Evolutionary conservation across 2,329 filamentous ascomycete species (phyloP), one percentile per base, ranked within the genome.

Genomic region (Piedraia hortae): DNA sequence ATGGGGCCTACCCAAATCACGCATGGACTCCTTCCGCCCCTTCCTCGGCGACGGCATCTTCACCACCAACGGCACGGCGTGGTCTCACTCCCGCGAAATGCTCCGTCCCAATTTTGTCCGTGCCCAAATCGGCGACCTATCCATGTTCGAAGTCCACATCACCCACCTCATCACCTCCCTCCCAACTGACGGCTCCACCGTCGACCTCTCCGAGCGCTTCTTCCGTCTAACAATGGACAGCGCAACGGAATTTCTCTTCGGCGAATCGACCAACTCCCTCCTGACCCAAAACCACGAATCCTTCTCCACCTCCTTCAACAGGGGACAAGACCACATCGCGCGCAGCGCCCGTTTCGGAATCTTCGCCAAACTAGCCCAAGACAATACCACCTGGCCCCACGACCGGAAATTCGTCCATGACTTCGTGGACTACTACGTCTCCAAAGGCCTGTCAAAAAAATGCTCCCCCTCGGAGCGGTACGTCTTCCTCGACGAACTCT

Each of bases 161-260:
- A 41, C 50, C 14, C 47, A 55, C 12, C 45, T 75, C 25, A 47
- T 72, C 12, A 46, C 50, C n/a, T 51, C 54, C 11, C 51, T 75
- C 5, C 62, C 63, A 0, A 38, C 38, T 0, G 45, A 59, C 26
- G 53, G 64, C 11, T 28, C 28, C 4, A 33, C 30, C 6, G 51
- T 71, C 6, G 59, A 72, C 31, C 44, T 72, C 13, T 59, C 62
- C 32, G 52, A 57, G 6, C 42, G 68, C 5, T 66, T 71, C 35
- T 70, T 70, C 34, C 53, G 56, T 16, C 16, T 70, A 35, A 69
- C 65, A 0, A 50, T 73, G 10, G 66, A 73, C 28, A 59, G 62
- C 0, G 62, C 65, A 0, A 72, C 65, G 0, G 62, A 67, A 20
- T 69, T 73, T 30, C 44, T 74, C 4, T 65, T 73, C 20, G 67